These are phyloP conservation scores for Kodamaea ohmeri DNA, from an alignment of 1,139 yeast genomes.

Conservation along the genomic window DNA sequence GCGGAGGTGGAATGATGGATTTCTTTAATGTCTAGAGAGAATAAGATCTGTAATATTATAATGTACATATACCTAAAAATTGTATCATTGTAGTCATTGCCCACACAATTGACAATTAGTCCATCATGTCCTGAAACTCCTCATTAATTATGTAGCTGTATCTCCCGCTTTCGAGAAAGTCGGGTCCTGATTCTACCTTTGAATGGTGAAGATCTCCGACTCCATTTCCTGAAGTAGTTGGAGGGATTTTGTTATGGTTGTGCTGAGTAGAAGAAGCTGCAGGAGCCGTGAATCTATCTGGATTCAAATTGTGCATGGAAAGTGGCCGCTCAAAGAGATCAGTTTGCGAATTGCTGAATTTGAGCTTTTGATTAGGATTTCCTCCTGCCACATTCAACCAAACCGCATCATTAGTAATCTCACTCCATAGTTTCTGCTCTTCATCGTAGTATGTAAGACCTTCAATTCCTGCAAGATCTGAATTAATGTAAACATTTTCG, in stretches of 20 bases:
- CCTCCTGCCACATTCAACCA: slow-evolving; percentile 49
- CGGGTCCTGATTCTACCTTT: slow-evolving; percentile 1
- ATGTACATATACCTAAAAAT: slow-evolving; percentile 5
- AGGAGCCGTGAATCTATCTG: slow-evolving; percentile 6
- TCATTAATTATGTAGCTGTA: slow-evolving; percentile 40
- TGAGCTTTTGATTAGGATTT: slow-evolving; percentile 16
- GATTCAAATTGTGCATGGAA: slow-evolving; percentile 10
- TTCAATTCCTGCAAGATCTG: slow-evolving; percentile 44
- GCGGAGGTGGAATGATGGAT: slow-evolving; percentile 17
- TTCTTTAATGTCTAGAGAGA: slow-evolving; percentile 14
- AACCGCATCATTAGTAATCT: slow-evolving; percentile 69
- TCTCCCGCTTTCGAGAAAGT: slow-evolving; percentile 20
- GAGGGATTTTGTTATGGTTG: background rate
- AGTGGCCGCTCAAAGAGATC: slow-evolving; percentile 12
- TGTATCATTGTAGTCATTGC: background rate
- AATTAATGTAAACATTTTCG: slow-evolving; percentile 31
- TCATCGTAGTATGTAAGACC: slow-evolving; percentile 44
- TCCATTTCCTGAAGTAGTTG: background rate
- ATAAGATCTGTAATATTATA: slow-evolving; percentile 9
- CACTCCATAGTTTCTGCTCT: slow-evolving; percentile 71
- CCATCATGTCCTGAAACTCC: slow-evolving; percentile 40
- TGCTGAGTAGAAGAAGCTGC: background rate
- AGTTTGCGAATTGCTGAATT: slow-evolving; percentile 2
- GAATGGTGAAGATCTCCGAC: background rate
- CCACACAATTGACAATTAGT: slow-evolving; percentile 9